Conservation (phyloP, 2,329 filamentous ascomycete species). For the Basipetospora chlamydospora region DNA sequence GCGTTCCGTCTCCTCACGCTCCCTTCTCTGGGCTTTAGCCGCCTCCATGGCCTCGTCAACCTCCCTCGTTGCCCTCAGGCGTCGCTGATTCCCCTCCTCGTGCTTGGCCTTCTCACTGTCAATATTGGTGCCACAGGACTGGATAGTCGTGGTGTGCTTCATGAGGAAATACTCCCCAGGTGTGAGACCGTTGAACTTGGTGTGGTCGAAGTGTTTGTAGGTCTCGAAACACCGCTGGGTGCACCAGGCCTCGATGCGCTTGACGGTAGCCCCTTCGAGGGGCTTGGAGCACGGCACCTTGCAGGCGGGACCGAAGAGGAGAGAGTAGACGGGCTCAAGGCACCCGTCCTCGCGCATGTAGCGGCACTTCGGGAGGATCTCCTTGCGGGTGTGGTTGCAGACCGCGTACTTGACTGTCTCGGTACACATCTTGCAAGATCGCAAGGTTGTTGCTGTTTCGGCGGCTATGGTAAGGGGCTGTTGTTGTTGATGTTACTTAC, state of each 20-base stretch:
- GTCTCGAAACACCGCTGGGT: conserved; percentile 2
- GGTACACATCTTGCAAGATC: conserved; percentile 7
- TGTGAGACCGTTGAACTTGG: neutral
- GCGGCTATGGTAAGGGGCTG: neutral
- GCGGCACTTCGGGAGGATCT: conserved; percentile 5
- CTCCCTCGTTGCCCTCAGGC: too few relatives aligned
- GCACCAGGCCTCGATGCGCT: conserved; percentile 1
- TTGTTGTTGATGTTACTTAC: neutral
- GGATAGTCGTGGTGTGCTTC: too few relatives aligned
- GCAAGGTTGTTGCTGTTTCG: neutral
- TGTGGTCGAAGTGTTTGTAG: neutral
- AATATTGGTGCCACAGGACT: too few relatives aligned
- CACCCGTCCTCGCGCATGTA: conserved; percentile 2
- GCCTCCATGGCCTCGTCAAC: too few relatives aligned
- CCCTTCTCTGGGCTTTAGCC: too few relatives aligned
- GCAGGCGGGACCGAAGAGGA: conserved; percentile 6
- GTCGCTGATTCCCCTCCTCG: too few relatives aligned
- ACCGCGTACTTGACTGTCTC: conserved; percentile 4
- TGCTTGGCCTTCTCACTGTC: too few relatives aligned
- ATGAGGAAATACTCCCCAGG: neutral
- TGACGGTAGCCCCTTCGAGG: neutral
- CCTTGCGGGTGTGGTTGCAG: conserved; percentile 3
- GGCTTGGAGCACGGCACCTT: conserved; percentile 4
- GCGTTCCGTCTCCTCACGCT: too few relatives aligned
- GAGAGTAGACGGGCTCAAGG: conserved; percentile 4